Base-by-base conservation (phyloP, 192 early-diverging fungal genomes). In the Chytriomyces sp. region DNA sequence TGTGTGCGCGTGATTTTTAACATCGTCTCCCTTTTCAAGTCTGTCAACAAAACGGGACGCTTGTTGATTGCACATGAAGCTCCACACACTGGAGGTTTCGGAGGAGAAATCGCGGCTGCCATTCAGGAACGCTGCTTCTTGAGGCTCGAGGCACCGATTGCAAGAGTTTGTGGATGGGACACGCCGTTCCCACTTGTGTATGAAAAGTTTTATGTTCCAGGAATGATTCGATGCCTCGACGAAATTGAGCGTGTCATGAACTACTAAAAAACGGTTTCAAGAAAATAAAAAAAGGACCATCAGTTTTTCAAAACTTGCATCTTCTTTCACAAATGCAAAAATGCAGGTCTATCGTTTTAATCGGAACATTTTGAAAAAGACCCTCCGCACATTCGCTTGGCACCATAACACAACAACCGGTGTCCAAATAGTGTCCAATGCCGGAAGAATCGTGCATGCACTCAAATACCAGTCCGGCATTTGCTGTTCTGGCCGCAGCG, bases 51-150 rank as follows among this genome's bases (percentile, higher is more conserved):
- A 83, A 98, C 97, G 5, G 97, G 97, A 11, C 88, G 97, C 5
- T 81, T 97, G 7, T 84, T 98, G 45, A 89, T 98, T 78, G 89
- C 95, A 2, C 97, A 98, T 71, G 97, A 98, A 84, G 97, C 97
- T 4, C 95, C 96, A 24, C 85, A 90, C 53, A 96, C 94, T 0
- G 87, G 87, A 46, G 97, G 97, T 11, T 95, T 98, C 80, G 96
- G 91, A 4, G 94, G 92, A 2, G 97, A 98, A 82, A 90, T 98
- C 75, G 91, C 94, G 1, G 83, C 93, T 1, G 91, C 89, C 61
- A 90, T 98, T n/a, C 93, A 95, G 89, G 94, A 98, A 61, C 78
- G 91, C n/a, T 98, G 96, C 82, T 98, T 98, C 83, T 80, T 97
- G 77, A 76, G 93, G 53, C 80, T 98, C 8, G 94, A 98, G 69